Percentiles rank a stretch among this genome's conserved stretches.
Conservation (phyloP, 1,284 basidiomycete species). For the Cystobasidium pallidum region DNA sequence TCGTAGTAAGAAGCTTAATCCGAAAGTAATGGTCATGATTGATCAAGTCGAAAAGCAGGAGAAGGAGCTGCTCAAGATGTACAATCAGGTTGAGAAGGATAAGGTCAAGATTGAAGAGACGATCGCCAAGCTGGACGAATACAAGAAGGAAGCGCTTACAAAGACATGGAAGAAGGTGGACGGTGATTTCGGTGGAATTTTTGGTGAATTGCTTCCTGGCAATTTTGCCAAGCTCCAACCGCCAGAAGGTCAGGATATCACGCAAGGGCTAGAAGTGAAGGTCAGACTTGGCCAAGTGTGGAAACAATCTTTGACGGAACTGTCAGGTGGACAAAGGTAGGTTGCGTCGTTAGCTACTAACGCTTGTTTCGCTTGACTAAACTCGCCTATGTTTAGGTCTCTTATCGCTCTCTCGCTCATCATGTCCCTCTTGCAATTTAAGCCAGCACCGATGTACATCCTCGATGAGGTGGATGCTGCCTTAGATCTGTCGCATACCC, state of each 20-base stretch:
- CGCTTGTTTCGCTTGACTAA: conserved; percentile 48
- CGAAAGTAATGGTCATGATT: conserved; percentile 94
- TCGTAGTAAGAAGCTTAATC: conserved; percentile 94
- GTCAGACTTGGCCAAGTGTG: conserved; percentile 91
- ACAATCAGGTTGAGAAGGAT: conserved; percentile 86
- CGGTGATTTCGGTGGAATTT: conserved; percentile 92
- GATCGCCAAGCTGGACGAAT: conserved; percentile 87
- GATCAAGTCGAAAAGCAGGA: conserved; percentile 98
- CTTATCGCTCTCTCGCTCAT: conserved; percentile 95
- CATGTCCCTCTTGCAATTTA: conserved; percentile 97
- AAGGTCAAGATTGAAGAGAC: conserved; percentile 95
- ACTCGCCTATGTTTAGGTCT: conserved; percentile 64
- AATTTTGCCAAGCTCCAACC: conserved; percentile 96
- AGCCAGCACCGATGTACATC: conserved; percentile 99
- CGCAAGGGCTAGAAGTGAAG: conserved; percentile 95
- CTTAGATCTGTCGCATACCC: conserved; percentile 85
- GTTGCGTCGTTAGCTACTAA: conserved; percentile 55
- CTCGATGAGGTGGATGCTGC: conserved; percentile 79
- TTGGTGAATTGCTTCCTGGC: conserved; percentile 91
- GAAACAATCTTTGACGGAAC: conserved; percentile 95
- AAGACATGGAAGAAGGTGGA: conserved; percentile 97
- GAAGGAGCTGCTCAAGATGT: conserved; percentile 79
- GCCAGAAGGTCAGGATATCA: conserved; percentile 89
- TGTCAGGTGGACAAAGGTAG: conserved; percentile 94
- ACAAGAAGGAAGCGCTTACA: conserved; percentile 89